These are phyloP conservation scores for Henckelia pumila DNA, from an alignment of 257 asterid genomes.

Conservation along the genomic window DNA sequence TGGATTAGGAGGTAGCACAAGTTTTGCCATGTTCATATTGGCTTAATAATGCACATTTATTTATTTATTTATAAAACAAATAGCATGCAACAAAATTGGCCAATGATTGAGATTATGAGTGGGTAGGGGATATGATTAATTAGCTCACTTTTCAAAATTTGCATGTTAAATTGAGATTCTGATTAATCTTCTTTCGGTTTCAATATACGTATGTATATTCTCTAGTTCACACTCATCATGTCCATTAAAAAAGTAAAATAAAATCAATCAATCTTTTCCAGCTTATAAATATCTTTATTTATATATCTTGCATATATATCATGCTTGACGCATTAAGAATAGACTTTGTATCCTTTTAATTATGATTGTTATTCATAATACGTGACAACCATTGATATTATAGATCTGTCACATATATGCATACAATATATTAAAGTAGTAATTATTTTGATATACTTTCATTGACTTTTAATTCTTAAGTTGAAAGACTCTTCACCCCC, in stretches of 20 bases:
- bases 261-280: not conserved
- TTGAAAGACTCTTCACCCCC: too few relatives aligned
- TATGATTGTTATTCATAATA: conserved; percentile 24
- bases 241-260: too few relatives aligned
- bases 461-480: too few relatives aligned
- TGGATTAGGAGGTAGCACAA: not conserved
- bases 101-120: conserved; percentile 46
- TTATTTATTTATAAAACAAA: not conserved
- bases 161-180: conserved; percentile 34
- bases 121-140: conserved; percentile 27
- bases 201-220: not conserved
- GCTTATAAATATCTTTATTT: conserved; percentile 27
- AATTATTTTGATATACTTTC: too few relatives aligned
- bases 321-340: not conserved
- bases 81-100: conserved; percentile 51
- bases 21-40: conserved; percentile 1
- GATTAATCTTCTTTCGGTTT: conserved; percentile 18
- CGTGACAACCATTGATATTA: conserved; percentile 25
- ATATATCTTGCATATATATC: too few relatives aligned
- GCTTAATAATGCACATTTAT: conserved; percentile 15
- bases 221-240: too few relatives aligned
- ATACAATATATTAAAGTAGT: too few relatives aligned
- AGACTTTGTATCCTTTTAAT: too few relatives aligned
- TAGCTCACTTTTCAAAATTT: conserved; percentile 27
- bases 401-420: too few relatives aligned